Conservation (phyloP, 139 green algal species). For the Coccomyxa sp. region DNA sequence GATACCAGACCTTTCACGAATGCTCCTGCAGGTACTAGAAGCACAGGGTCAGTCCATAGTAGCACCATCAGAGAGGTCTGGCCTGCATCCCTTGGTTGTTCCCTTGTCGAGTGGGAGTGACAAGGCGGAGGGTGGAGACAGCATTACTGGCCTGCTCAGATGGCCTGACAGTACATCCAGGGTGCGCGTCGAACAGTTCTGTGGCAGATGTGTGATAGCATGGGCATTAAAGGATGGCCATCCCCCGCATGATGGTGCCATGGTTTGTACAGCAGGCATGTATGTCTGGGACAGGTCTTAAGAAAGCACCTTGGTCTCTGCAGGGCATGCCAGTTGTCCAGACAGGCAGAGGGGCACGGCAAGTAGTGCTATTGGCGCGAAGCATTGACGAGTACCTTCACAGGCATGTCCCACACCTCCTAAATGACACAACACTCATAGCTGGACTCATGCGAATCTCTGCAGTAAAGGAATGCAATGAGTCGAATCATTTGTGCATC, state of each 20-base stretch:
- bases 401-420: constrained; percentile 17
- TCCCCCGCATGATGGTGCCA: too few species aligned
- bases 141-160: too few species aligned
- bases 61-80: constrained; percentile 43
- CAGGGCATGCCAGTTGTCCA: constrained; percentile 19
- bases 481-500: too few species aligned
- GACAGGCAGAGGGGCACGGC: constrained; percentile 4
- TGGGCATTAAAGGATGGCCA: too few species aligned
- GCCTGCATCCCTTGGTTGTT: constrained; percentile 71
- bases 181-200: too few species aligned
- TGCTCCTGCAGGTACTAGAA: constrained; percentile 49
- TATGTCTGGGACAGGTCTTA: too few species aligned
- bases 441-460: neutral
- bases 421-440: neutral
- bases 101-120: constrained; percentile 50
- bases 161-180: too few species aligned
- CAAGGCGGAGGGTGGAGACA: too few species aligned
- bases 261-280: too few species aligned
- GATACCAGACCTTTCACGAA: neutral
- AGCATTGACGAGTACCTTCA: constrained; percentile 70
- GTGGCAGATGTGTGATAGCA: too few species aligned
- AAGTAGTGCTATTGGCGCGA: constrained; percentile 56
- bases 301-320: constrained; percentile 5
- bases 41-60: constrained; percentile 45
- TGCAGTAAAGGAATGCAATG: neutral